These are phyloP conservation scores for Aspergillus bridgeri DNA, from an alignment of 495 filamentous ascomycete species.

Conservation along the genomic window DNA sequence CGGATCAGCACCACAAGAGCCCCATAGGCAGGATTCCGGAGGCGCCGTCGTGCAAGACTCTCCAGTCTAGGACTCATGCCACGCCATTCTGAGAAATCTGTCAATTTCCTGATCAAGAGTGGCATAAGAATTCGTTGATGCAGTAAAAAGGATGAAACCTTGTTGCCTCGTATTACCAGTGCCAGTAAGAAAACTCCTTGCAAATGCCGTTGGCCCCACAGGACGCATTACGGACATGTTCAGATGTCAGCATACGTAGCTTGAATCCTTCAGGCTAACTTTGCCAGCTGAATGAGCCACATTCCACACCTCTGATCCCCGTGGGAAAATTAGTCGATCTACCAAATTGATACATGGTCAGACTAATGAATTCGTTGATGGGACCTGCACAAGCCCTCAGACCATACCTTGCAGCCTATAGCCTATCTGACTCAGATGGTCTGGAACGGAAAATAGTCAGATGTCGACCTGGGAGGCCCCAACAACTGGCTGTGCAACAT, in stretches of 20 bases:
- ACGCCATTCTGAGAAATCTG: background rate
- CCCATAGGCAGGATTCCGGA: background rate
- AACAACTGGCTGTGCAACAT: background rate
- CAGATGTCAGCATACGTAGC: background rate
- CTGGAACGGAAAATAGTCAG: background rate
- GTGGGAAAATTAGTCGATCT: background rate
- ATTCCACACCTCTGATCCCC: background rate
- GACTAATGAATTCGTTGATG: background rate
- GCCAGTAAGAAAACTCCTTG: background rate
- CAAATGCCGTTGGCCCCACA: background rate
- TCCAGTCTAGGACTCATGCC: background rate
- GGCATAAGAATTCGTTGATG: background rate
- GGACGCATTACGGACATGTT: background rate
- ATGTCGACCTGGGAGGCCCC: background rate
- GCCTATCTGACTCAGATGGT: background rate
- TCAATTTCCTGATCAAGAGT: background rate
- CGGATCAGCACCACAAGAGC: background rate
- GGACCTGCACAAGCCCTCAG: background rate
- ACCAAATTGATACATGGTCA: background rate
- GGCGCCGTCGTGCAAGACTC: background rate
- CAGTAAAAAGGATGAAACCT: background rate
- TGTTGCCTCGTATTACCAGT: background rate
- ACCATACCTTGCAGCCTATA: background rate
- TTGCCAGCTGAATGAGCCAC: background rate
- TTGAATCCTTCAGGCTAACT: background rate